These are phyloP conservation scores for Alternaria brassicae DNA, from an alignment of 2,329 filamentous ascomycete genomes.

Conservation along the genomic window DNA sequence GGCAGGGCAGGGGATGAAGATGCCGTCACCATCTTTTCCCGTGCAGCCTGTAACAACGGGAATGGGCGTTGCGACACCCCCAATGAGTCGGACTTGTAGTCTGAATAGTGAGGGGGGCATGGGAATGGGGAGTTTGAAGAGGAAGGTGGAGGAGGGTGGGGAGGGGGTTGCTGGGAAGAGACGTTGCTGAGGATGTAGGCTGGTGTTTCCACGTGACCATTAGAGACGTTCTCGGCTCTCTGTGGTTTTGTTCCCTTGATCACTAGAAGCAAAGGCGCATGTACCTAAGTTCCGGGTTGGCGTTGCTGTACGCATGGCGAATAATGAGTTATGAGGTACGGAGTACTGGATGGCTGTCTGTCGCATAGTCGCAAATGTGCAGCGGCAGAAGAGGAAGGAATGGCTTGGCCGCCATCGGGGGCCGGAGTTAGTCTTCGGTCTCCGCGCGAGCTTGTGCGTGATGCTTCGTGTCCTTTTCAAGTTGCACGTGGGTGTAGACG, in stretches of 20 bases:
- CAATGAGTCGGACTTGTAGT: conserved; percentile 41
- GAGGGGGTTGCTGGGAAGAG: conserved; percentile 26
- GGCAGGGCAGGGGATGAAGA: no score
- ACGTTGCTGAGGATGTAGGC: conserved; percentile 25
- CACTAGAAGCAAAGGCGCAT: no score
- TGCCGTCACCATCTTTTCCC: no score
- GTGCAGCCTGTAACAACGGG: no score
- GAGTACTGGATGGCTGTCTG: neutral
- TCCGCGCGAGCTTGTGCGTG: conserved; percentile 19
- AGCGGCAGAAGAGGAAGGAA: conserved; percentile 2
- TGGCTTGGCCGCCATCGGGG: conserved; percentile 6
- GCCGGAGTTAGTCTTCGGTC: conserved; percentile 19
- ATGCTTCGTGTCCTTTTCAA: conserved; percentile 18
- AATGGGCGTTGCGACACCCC: conserved; percentile 27
- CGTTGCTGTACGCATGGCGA: neutral
- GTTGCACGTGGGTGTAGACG: neutral
- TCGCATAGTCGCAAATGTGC: neutral
- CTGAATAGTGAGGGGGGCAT: conserved; percentile 26
- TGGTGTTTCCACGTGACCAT: no score
- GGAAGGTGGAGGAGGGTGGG: conserved; percentile 37
- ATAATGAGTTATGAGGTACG: neutral
- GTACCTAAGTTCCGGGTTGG: no score
- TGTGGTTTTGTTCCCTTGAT: no score
- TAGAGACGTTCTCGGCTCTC: no score
- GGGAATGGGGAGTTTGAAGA: conserved; percentile 28